A percentile compares a stretch with the other conserved stretches of the same genome.
Conservation (phyloP, 306 rosid genomes). For the Acacia acuminata region DNA sequence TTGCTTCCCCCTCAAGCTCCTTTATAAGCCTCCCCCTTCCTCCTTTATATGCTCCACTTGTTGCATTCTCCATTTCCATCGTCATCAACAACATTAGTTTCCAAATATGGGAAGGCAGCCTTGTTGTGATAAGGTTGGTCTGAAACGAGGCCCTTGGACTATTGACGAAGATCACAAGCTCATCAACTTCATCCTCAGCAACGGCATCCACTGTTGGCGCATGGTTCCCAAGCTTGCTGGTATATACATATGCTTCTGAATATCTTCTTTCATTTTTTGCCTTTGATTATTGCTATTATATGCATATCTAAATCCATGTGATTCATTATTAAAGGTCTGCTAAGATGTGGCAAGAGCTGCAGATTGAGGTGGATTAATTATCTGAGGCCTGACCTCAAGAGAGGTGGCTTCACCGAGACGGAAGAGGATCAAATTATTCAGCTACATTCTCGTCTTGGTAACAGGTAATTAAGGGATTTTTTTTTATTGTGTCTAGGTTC, state of each 20-base stretch:
- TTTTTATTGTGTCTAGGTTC: no score
- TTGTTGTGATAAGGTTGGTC: conserved; percentile 91
- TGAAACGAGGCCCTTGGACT: conserved; percentile 98
- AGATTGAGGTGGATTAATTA: conserved; percentile 97
- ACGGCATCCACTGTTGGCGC: conserved; percentile 97
- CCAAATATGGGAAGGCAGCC: conserved; percentile 90
- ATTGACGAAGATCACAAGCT: conserved; percentile 95
- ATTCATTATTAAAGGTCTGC: conserved; percentile 56
- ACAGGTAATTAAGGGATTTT: conserved; percentile 56
- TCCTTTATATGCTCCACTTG: conserved; percentile 35
- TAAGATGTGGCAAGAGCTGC: conserved; percentile 96
- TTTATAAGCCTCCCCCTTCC: conserved; percentile 35
- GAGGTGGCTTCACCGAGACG: conserved; percentile 84
- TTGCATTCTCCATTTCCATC: conserved; percentile 5
- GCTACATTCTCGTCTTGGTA: conserved; percentile 84
- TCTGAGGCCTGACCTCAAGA: conserved; percentile 92
- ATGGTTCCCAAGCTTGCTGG: conserved; percentile 98
- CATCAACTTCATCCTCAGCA: conserved; percentile 80
- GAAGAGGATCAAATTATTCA: conserved; percentile 93
- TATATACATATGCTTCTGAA: conserved; percentile 32
- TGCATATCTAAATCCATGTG: conserved; percentile 13
- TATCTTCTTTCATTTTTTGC: conserved; percentile 1
- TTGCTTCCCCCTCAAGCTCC: conserved; percentile 62
- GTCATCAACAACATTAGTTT: background rate
- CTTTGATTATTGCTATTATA: background rate